phyloP scores from a whole-genome alignment of 1,139 yeast genomes.

The Pichia sorboxylosa region DNA sequence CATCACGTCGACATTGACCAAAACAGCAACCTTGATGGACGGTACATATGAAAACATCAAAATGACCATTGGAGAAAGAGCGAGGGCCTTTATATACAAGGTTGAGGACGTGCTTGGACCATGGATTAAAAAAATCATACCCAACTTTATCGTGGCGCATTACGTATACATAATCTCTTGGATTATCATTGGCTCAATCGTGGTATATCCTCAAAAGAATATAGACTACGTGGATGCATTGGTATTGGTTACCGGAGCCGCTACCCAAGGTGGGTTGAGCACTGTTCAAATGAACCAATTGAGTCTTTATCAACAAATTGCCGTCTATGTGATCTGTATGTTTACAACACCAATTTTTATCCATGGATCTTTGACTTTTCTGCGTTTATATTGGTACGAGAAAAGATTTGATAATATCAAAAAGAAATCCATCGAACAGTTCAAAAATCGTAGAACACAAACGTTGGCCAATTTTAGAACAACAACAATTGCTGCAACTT shows the following conservation, averaged over 20 bases:
- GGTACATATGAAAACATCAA: background rate
- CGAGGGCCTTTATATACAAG: conserved; percentile 19
- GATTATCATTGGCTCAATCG: conserved; percentile 54
- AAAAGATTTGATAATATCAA: conserved; percentile 76
- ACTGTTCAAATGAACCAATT: conserved; percentile 57
- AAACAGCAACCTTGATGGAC: conserved; percentile 1
- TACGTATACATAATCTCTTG: conserved; percentile 48
- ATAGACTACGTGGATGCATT: conserved; percentile 66
- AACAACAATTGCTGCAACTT: conserved; percentile 20
- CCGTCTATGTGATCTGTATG: conserved; percentile 46
- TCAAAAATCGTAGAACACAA: conserved; percentile 68
- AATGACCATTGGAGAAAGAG: conserved; percentile 16
- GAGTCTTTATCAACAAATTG: conserved; percentile 66
- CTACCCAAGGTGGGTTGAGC: conserved; percentile 89
- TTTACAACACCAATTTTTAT: conserved; percentile 83
- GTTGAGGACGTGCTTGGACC: conserved; percentile 32
- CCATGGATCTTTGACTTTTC: conserved; percentile 65
- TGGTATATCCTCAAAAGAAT: conserved; percentile 64
- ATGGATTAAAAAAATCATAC: conserved; percentile 39
- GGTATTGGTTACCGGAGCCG: conserved; percentile 62
- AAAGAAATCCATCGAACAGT: conserved; percentile 59
- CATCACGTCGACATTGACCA: background rate
- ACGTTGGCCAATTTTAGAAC: conserved; percentile 53
- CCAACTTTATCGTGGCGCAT: conserved; percentile 72
- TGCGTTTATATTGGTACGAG: conserved; percentile 86